phyloP scores from a whole-genome alignment of 257 asterid genomes.

The Solanum arcanum region DNA sequence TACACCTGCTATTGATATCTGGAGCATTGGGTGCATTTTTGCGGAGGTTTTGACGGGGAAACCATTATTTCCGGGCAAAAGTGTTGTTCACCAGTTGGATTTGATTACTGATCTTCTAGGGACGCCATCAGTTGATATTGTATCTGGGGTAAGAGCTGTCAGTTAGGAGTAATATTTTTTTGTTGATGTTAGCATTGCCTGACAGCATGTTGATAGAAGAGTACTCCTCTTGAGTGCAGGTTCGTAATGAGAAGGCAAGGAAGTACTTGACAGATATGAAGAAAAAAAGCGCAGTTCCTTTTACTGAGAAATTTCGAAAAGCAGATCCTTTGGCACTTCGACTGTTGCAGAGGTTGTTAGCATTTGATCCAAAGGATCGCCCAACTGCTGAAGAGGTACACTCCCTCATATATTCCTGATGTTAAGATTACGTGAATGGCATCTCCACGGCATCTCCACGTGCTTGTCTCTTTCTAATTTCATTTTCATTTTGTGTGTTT shows the following conservation, averaged over 20 bases:
- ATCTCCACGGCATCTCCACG: neutral
- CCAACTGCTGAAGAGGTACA: conserved; percentile 86
- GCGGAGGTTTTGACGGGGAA: conserved; percentile 77
- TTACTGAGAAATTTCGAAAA: conserved; percentile 55
- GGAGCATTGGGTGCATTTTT: conserved; percentile 89
- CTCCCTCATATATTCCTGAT: neutral
- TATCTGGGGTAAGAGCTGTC: conserved; percentile 50
- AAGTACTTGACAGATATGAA: conserved; percentile 69
- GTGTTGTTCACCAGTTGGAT: conserved; percentile 88
- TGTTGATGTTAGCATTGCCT: neutral
- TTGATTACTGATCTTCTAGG: conserved; percentile 87
- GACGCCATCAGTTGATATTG: conserved; percentile 67
- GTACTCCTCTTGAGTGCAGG: conserved; percentile 35
- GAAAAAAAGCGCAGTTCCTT: conserved; percentile 51
- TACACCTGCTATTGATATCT: conserved; percentile 85
- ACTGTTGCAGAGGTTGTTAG: conserved; percentile 59
- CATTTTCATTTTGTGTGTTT: neutral
- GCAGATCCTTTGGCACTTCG: conserved; percentile 67
- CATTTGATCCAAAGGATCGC: conserved; percentile 91
- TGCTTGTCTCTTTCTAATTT: neutral
- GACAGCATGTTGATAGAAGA: neutral
- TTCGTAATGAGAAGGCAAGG: conserved; percentile 87
- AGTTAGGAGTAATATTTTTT: neutral
- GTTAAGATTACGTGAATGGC: neutral
- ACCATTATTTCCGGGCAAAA: conserved; percentile 92